Evolutionary conservation across 2,329 filamentous ascomycete genomes (phyloP).

Genomic region (Cordyceps javanica): DNA sequence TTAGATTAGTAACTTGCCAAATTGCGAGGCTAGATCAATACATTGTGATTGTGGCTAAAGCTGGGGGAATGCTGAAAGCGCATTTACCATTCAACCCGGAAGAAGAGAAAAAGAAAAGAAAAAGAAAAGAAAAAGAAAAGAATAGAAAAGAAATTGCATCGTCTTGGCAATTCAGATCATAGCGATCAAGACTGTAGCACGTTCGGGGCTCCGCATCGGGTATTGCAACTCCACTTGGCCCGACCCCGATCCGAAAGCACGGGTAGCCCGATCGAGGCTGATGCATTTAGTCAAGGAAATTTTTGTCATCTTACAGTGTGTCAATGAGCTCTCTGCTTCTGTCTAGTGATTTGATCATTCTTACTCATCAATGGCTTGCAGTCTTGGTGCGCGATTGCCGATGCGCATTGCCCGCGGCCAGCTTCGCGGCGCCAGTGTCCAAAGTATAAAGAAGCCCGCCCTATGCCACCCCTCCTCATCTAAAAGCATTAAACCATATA

Average conservation of each 20-base stretch:
- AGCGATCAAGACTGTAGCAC: neutral
- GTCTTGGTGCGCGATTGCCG: neutral
- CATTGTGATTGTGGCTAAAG: too few species aligned
- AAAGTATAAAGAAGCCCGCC: neutral
- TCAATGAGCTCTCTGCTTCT: neutral
- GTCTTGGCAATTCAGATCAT: too few species aligned
- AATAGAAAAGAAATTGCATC: too few species aligned
- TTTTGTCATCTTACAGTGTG: too few species aligned
- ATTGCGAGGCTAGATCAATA: too few species aligned
- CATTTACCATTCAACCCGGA: too few species aligned
- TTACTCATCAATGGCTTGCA: neutral
- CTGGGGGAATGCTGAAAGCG: too few species aligned
- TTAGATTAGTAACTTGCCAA: too few species aligned
- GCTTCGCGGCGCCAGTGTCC: neutral
- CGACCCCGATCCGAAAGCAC: neutral
- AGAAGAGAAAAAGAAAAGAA: too few species aligned
- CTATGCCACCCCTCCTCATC: neutral
- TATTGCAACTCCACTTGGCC: constrained; percentile 2
- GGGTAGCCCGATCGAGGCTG: neutral
- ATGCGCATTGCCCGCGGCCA: neutral
- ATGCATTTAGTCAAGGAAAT: neutral
- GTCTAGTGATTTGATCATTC: neutral
- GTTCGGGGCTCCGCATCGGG: constrained; percentile 3
- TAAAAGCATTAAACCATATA: neutral
- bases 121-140: too few species aligned